Base-by-base conservation (phyloP, 2,329 filamentous ascomycete genomes). In the Aspergillus spinulosporus region DNA sequence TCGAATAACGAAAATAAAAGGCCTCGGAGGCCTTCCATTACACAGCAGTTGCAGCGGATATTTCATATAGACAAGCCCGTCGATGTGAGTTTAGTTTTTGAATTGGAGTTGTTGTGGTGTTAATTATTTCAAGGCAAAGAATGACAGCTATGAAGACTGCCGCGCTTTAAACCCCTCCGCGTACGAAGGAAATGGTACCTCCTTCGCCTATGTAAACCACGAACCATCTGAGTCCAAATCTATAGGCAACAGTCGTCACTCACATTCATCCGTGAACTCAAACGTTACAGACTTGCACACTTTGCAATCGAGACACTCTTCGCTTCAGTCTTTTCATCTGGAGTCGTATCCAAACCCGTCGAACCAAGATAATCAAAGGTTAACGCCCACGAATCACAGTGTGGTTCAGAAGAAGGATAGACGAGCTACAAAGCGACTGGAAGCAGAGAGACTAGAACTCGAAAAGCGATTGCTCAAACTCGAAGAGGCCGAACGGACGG, bases 401-500 rank as follows among this genome's bases (percentile, higher is more conserved):
- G 57, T 58, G 2, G 11, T 54, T 4, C 51, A 57, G 4, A 66
- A 64, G 21, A 68, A 69, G 52, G 66, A 72, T 36, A 64, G 66
- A 46, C 68, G 68, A 1, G 70, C 66, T 9, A 70, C 68, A 11
- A 68, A 60, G 39, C 64, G 68, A 6, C 50, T 72, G 39, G 70
- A 72, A 52, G 66, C 64, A n/a, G 68, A 73, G 48, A 65, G 70
- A 51, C 59, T 64, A 15, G 68, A 71, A 31, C 59, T 66, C 14
- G 64, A 66, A 46, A 65, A 62, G 46, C 50, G 58, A 8, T 26
- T 66, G 9, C 49, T 60, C 21, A 62, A 62, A 28, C 56, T 71
- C 5, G 69, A 71, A 57, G 62, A 70, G 39, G 61, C 47, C 46
- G 62, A 63, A 52, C 52, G 45, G 43, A 62, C 46, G 29, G 57